Evolutionary conservation across 768 basidiomycete species (phyloP).

Genomic region (Nevesoporus exiguus): DNA sequence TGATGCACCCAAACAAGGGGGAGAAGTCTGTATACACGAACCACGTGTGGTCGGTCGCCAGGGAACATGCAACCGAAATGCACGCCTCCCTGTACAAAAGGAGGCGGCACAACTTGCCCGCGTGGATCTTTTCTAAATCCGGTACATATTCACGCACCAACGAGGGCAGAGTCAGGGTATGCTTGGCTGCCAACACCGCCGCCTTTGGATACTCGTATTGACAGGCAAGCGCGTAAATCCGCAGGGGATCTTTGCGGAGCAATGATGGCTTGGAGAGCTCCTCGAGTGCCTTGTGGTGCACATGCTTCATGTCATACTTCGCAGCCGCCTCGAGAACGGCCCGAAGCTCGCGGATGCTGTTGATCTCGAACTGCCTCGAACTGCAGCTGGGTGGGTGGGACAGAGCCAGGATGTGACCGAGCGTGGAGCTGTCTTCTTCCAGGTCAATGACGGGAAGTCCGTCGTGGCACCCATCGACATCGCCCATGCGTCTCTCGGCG

Average conservation of each 20-base stretch:
- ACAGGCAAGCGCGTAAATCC: conserved; percentile 13
- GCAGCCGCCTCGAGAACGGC: conserved; percentile 6
- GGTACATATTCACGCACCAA: not conserved
- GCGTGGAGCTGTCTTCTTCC: conserved; percentile 8
- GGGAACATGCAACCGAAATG: not conserved
- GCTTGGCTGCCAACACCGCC: conserved; percentile 8
- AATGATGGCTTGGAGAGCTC: not conserved
- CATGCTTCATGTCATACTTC: conserved; percentile 18
- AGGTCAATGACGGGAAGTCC: conserved; percentile 8
- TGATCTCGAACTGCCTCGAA: not conserved
- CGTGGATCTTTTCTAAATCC: conserved; percentile 12
- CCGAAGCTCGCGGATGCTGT: not conserved
- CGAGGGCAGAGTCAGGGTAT: conserved; percentile 5
- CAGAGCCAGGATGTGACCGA: conserved; percentile 7
- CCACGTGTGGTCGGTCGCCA: conserved; percentile 12
- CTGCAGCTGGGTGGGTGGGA: conserved; percentile 6
- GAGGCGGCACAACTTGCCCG: conserved; percentile 4
- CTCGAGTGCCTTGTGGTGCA: not conserved
- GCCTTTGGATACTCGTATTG: not conserved
- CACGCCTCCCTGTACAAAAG: conserved; percentile 11
- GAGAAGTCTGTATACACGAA: not conserved
- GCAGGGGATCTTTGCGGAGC: conserved; percentile 6
- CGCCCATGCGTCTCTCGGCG: not conserved
- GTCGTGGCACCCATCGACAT: not conserved
- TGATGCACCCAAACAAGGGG: conserved; percentile 4